Percentiles rank a stretch among this genome's conserved stretches.
These are phyloP conservation scores for Agapanthus africanus DNA, from an alignment of 106 monocot species.

Conservation along the genomic window DNA sequence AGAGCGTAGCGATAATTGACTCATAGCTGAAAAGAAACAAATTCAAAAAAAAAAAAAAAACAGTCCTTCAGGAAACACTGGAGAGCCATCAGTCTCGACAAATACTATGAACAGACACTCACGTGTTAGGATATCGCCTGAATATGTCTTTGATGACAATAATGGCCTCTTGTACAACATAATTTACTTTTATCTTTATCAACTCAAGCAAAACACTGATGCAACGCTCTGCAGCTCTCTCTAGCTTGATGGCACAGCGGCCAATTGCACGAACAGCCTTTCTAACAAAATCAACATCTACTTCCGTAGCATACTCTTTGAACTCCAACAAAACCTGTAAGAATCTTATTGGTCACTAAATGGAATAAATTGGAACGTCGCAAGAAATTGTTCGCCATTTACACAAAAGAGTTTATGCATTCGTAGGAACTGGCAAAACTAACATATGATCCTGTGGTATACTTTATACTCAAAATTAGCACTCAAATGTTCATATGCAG, in stretches of 20 bases:
- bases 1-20: constrained; percentile 95
- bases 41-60: background rate
- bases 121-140: constrained; percentile 98
- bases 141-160: constrained; percentile 99
- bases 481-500: background rate
- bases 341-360: constrained; percentile 9
- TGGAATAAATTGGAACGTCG: background rate
- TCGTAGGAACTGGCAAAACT: background rate
- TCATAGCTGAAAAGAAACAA: constrained; percentile 60
- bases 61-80: background rate
- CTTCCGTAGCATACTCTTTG: constrained; percentile 99
- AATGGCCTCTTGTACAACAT: constrained; percentile 99
- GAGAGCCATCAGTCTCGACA: background rate
- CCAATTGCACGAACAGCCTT: constrained; percentile 99
- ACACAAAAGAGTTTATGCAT: background rate
- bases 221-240: constrained; percentile 95
- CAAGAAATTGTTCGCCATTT: background rate
- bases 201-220: constrained; percentile 99
- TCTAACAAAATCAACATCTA: constrained; percentile 99
- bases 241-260: constrained; percentile 96
- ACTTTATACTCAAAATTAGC: background rate
- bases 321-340: constrained; percentile 92
- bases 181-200: constrained; percentile 98
- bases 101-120: constrained; percentile 14
- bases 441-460: background rate